These are phyloP conservation scores for Nakazawaea holstii DNA, from an alignment of 805 yeast genomes.

Conservation along the genomic window DNA sequence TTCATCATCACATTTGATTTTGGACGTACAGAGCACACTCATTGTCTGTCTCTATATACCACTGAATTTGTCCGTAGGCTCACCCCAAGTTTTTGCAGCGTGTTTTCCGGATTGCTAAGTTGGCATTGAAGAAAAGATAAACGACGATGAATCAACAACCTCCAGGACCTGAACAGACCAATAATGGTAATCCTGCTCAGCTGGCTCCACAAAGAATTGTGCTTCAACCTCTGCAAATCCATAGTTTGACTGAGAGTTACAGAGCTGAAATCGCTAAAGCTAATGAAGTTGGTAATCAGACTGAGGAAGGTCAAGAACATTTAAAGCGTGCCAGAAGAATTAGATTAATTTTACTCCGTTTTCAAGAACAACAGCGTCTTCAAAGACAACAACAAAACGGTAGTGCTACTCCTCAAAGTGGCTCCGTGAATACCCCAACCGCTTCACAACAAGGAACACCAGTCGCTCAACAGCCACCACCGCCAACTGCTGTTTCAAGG, in stretches of 20 bases:
- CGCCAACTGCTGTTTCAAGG: conserved; percentile 17
- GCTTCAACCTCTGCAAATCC: conserved; percentile 42
- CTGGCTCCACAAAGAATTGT: conserved; percentile 17
- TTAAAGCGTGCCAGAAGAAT: conserved; percentile 58
- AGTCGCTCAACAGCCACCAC: conserved; percentile 14
- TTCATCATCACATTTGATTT: too few species aligned
- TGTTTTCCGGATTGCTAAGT: too few species aligned
- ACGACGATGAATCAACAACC: conserved; percentile 12
- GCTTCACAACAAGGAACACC: conserved; percentile 2
- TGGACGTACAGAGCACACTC: too few species aligned
- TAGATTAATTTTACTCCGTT: conserved; percentile 52
- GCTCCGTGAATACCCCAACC: not conserved
- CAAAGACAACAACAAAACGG: conserved; percentile 19
- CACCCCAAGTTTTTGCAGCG: too few species aligned
- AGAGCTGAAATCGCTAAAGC: conserved; percentile 58
- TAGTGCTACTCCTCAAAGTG: conserved; percentile 2
- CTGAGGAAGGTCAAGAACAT: conserved; percentile 60
- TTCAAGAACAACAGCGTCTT: conserved; percentile 39
- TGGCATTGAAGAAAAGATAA: too few species aligned
- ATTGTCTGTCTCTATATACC: too few species aligned
- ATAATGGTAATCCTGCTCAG: conserved; percentile 15
- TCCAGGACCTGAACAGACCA: conserved; percentile 9
- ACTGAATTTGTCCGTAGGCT: not conserved
- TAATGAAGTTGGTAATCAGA: conserved; percentile 51
- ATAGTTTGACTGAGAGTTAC: conserved; percentile 55